phyloP scores from a whole-genome alignment of 2,329 filamentous ascomycete genomes.

The Cercospora sesami region DNA sequence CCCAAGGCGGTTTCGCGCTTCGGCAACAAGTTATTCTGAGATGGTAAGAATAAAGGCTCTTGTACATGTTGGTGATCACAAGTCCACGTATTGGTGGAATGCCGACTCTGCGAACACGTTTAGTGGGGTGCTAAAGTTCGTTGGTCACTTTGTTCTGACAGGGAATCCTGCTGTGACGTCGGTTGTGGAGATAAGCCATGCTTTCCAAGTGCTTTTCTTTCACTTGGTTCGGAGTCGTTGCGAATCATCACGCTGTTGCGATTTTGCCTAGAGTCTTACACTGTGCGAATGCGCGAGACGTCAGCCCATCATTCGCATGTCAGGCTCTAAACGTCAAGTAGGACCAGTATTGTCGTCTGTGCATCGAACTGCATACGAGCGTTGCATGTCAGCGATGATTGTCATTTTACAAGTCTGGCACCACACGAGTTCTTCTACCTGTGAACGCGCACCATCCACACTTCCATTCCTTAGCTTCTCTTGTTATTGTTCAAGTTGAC shows the following conservation, averaged over 20 bases:
- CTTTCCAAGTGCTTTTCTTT: constrained; percentile 5
- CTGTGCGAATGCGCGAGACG: not conserved
- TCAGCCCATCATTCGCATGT: not conserved
- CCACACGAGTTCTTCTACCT: constrained; percentile 39
- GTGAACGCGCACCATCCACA: constrained; percentile 44
- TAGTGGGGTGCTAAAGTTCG: constrained; percentile 9
- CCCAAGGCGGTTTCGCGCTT: constrained; percentile 11
- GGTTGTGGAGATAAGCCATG: constrained; percentile 11
- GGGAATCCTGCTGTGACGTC: constrained; percentile 17
- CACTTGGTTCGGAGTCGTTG: not conserved
- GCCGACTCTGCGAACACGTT: not conserved
- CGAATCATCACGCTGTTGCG: not conserved
- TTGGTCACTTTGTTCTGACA: constrained; percentile 3
- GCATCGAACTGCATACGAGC: not conserved
- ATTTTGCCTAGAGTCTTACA: not conserved
- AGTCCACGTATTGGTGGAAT: not conserved
- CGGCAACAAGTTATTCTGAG: not conserved
- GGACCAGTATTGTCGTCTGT: not conserved
- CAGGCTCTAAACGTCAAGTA: not conserved
- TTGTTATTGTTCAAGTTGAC: not conserved
- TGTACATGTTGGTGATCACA: constrained; percentile 8
- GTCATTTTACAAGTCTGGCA: constrained; percentile 36
- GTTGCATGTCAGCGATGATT: not conserved
- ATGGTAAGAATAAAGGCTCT: not conserved
- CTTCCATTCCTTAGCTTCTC: constrained; percentile 25